Evolutionary conservation across 108 stramenopile genomes (phyloP), one percentile per base, ranked within the genome.

Genomic region (Mediolabrus comicus): DNA sequence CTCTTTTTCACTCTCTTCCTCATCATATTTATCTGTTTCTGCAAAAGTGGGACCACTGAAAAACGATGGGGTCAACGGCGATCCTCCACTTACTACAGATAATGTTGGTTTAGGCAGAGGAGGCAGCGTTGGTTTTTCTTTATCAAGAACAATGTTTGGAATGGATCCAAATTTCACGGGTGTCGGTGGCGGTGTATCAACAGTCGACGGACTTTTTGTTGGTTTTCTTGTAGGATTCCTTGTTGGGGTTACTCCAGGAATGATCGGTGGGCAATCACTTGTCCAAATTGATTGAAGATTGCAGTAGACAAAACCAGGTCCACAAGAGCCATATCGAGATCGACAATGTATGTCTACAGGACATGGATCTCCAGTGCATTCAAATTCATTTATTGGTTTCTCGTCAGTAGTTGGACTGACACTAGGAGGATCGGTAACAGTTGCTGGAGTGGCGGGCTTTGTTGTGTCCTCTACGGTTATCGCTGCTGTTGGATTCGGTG

Each of bases 271-370:
- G 26, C 77, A 78, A 13, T 62, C 66, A 32, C 9, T 29, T 10
- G 77, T 66, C 77, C 77, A 78, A 46, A 67, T 71, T 2, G 70
- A 61, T n/a, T 43, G 65, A n/a, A 43, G 59, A 38, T 65, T 78
- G 30, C 77, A 78, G 34, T 78, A 78, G 29, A 58, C 24, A 13
- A 57, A 43, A 54, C 52, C 70, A 4, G 70, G 70, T 8, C 77
- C 77, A 51, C 77, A 78, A 33, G 46, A 66, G 29, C 77, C 77
- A 56, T 78, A 64, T 13, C 51, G 64, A 61, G 67, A 68, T 43
- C 65, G 55, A 30, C 77, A 78, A 24, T 71, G 62, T 4, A 55
- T 32, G 19, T 17, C n/a, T 28, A 41, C 16, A 5, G 54, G 52
- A 24, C 77, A 78, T 4, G 69, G 77, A 9, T 78, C 65, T 8